phyloP scores from a whole-genome alignment of 257 asterid genomes.

The Asclepias syriaca region DNA sequence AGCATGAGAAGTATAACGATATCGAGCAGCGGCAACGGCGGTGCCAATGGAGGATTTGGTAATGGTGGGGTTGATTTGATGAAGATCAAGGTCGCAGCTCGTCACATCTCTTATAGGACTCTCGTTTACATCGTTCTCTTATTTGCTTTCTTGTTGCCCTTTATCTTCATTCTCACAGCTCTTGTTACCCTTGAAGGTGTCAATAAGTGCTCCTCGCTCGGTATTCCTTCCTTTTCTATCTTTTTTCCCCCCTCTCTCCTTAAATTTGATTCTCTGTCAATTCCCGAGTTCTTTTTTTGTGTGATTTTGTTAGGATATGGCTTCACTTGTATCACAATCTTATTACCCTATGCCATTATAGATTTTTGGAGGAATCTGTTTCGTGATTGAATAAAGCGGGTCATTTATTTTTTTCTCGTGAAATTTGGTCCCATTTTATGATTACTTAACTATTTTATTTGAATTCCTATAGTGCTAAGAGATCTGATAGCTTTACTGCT shows the following conservation, averaged over 20 bases:
- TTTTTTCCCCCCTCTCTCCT: not conserved
- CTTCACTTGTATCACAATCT: slow-evolving; percentile 11
- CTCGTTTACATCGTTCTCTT: slow-evolving; percentile 74
- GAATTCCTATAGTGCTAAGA: not conserved
- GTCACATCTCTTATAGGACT: slow-evolving; percentile 73
- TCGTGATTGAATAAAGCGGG: not conserved
- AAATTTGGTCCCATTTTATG: not conserved
- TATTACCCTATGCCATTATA: not conserved
- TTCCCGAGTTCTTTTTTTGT: not conserved
- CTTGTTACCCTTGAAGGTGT: slow-evolving; percentile 95
- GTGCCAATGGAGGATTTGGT: slow-evolving; percentile 25
- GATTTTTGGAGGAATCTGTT: not conserved
- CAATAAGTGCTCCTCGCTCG: slow-evolving; percentile 94
- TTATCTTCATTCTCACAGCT: slow-evolving; percentile 89
- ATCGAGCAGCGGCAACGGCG: slow-evolving; percentile 59
- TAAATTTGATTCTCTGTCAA: not conserved
- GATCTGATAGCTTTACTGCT: not conserved
- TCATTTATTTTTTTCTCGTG: not conserved
- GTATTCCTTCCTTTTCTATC: slow-evolving; percentile 31
- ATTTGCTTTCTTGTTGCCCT: slow-evolving; percentile 87
- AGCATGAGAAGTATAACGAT: slow-evolving; percentile 99
- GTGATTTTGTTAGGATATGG: not conserved
- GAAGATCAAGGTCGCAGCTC: slow-evolving; percentile 93
- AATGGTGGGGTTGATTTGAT: slow-evolving; percentile 57
- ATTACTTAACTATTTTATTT: not conserved